Evolutionary conservation across 352 stramenopile genomes (phyloP).

Genomic region (Aphanomyces cochlioides): DNA sequence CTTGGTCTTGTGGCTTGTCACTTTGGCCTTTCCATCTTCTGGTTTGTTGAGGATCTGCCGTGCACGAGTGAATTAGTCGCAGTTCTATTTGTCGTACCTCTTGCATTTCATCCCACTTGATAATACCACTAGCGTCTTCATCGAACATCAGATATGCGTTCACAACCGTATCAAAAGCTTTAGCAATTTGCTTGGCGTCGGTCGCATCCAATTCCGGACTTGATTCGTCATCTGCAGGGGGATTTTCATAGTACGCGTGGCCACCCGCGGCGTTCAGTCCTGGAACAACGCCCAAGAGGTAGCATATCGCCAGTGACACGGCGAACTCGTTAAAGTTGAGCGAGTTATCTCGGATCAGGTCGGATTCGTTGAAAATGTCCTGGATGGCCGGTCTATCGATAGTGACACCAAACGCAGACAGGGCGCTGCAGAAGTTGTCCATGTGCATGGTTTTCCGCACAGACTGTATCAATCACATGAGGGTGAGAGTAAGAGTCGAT

Average conservation of each 20-base stretch:
- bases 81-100: slow-evolving; percentile 67
- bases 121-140: slow-evolving; percentile 73
- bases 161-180: slow-evolving; percentile 78
- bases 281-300: slow-evolving; percentile 75
- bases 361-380: slow-evolving; percentile 85
- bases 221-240: background rate
- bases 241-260: slow-evolving; percentile 31
- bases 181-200: slow-evolving; percentile 51
- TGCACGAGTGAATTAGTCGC: slow-evolving; percentile 39
- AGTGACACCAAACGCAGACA: slow-evolving; percentile 54
- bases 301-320: slow-evolving; percentile 76
- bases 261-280: slow-evolving; percentile 42
- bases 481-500: background rate
- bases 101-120: slow-evolving; percentile 50
- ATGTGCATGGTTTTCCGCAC: slow-evolving; percentile 60
- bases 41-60: slow-evolving; percentile 37
- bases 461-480: slow-evolving; percentile 3
- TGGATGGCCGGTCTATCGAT: slow-evolving; percentile 66
- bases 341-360: slow-evolving; percentile 83
- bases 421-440: slow-evolving; percentile 56
- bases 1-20: slow-evolving; percentile 15
- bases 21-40: slow-evolving; percentile 36
- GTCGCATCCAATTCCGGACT: slow-evolving; percentile 32
- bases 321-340: slow-evolving; percentile 85
- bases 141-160: slow-evolving; percentile 84